Conservation (phyloP, 2,329 filamentous ascomycete genomes). For the Capronia americana region DNA sequence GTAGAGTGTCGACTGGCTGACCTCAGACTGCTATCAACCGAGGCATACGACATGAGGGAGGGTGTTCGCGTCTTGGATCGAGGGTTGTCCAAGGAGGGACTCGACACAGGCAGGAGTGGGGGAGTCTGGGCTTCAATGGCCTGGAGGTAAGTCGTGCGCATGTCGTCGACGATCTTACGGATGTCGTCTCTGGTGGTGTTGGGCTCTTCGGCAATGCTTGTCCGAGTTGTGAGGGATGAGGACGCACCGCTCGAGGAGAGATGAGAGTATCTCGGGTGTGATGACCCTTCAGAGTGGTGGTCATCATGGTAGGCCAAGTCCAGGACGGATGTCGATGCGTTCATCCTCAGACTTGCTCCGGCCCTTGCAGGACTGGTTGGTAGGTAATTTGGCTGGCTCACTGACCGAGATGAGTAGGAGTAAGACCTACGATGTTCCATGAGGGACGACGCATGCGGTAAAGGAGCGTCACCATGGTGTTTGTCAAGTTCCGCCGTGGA, state of each 20-base stretch:
- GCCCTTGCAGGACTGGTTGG: constrained; percentile 4
- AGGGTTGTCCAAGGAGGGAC: constrained; percentile 21
- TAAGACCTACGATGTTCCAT: not conserved
- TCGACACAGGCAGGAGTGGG: constrained; percentile 20
- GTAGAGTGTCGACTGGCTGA: constrained; percentile 24
- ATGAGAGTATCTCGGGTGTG: constrained; percentile 32
- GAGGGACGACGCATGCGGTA: not conserved
- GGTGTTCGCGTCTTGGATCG: constrained; percentile 32
- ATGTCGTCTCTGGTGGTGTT: constrained; percentile 37
- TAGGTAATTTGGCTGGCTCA: constrained; percentile 14
- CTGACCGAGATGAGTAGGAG: constrained; percentile 24
- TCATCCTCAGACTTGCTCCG: constrained; percentile 6
- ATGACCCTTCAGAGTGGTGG: constrained; percentile 36
- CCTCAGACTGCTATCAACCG: constrained; percentile 30
- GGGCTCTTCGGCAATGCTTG: constrained; percentile 37
- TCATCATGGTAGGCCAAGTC: constrained; percentile 32
- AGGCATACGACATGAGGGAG: constrained; percentile 29
- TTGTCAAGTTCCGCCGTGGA: constrained; percentile 22
- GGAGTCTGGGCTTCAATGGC: constrained; percentile 37
- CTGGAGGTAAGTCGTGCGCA: constrained; percentile 39
- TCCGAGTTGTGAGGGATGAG: constrained; percentile 36
- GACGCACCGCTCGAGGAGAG: constrained; percentile 35
- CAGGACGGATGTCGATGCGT: constrained; percentile 22
- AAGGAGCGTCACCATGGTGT: constrained; percentile 2
- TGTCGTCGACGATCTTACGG: constrained; percentile 39